phyloP scores from a whole-genome alignment of 129 eudicot genomes.

The Logfia minima region DNA sequence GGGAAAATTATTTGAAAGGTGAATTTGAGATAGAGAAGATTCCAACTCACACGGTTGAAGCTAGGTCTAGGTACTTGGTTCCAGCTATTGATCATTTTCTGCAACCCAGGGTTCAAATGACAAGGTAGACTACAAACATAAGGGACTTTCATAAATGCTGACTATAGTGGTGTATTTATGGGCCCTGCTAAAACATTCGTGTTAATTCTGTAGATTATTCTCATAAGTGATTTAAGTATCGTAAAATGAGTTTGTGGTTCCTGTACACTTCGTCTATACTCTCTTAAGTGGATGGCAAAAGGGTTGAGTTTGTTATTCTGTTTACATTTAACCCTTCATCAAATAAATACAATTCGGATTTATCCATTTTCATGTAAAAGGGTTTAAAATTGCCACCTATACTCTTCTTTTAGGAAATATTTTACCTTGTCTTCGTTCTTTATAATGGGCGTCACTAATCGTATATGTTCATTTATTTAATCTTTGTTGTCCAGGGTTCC shows the following conservation, averaged over 20 bases:
- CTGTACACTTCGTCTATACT: too few species aligned
- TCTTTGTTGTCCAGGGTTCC: conserved; percentile 39
- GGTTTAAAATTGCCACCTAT: neutral
- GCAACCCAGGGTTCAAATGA: conserved; percentile 41
- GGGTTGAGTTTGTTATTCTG: neutral
- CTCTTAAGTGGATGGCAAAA: neutral
- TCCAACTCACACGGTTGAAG: conserved; percentile 52
- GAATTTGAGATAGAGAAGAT: conserved; percentile 76
- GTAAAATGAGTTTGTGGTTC: too few species aligned
- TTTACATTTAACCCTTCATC: too few species aligned
- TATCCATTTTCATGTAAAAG: neutral
- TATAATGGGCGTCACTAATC: neutral
- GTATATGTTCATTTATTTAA: neutral
- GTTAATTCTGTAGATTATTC: too few species aligned
- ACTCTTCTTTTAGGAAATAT: neutral
- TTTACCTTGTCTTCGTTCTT: neutral
- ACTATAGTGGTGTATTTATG: too few species aligned
- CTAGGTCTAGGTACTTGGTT: conserved; percentile 60
- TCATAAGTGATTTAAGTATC: too few species aligned
- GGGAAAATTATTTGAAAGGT: conserved; percentile 38
- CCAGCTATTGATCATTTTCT: conserved; percentile 64
- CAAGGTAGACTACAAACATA: conserved; percentile 42
- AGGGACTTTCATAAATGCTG: too few species aligned
- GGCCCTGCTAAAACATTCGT: too few species aligned
- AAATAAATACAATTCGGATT: neutral